Conservation (phyloP, 2,329 filamentous ascomycete species). For the Cladorrhinum sp. region DNA sequence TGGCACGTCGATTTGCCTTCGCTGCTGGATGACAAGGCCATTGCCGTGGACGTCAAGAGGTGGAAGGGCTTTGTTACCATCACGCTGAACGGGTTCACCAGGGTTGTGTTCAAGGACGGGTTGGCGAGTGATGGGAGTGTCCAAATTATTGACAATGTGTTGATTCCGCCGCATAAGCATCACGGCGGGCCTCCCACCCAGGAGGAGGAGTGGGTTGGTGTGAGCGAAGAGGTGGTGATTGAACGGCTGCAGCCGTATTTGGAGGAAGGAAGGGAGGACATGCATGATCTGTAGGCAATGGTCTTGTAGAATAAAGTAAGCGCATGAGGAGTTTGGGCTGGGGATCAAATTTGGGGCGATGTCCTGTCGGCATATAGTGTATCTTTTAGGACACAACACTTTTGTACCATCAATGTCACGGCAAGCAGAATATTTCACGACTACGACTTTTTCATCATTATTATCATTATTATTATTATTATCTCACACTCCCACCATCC, state of each 20-base stretch:
- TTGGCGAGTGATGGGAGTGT: slow-evolving; percentile 78
- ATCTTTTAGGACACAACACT: background rate
- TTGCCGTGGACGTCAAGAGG: slow-evolving; percentile 69
- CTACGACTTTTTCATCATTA: no score
- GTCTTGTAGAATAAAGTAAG: background rate
- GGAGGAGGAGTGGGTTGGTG: slow-evolving; percentile 48
- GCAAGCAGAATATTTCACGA: no score
- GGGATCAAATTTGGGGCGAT: no score
- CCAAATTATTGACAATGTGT: slow-evolving; percentile 68
- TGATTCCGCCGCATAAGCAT: slow-evolving; percentile 69
- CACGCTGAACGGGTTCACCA: slow-evolving; percentile 69
- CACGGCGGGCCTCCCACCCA: slow-evolving; percentile 31
- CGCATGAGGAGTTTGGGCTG: background rate
- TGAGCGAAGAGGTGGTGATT: slow-evolving; percentile 23
- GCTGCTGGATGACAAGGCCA: slow-evolving; percentile 59
- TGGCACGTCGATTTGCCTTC: slow-evolving; percentile 68
- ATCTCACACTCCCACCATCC: slow-evolving; percentile 26
- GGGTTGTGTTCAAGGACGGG: slow-evolving; percentile 65
- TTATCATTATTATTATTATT: no score
- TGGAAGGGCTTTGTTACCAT: slow-evolving; percentile 68
- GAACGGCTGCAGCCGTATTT: slow-evolving; percentile 24
- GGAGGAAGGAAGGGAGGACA: slow-evolving; percentile 6
- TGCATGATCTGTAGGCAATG: slow-evolving; percentile 9
- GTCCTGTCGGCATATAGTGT: no score
- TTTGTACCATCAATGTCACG: no score